Evolutionary conservation across 768 basidiomycete species (phyloP), one percentile per base, ranked within the genome.

Genomic region (Lanmaoa rubissima): DNA sequence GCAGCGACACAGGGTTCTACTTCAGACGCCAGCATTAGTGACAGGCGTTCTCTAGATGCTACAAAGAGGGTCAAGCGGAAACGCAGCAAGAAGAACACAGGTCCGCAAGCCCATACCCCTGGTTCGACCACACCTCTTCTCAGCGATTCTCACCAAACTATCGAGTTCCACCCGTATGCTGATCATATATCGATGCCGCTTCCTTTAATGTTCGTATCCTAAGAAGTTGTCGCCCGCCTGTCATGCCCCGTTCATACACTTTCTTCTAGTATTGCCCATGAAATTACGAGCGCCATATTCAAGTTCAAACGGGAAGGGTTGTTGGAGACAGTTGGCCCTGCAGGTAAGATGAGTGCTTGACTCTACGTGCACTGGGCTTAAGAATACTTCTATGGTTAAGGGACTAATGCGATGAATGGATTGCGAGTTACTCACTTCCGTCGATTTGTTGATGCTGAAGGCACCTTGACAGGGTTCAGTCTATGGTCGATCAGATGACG

Each of bases 321-420:
- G 54, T 72, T 98, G 49, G 95, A 97, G 70, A 87, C 87, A 17
- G 86, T 95, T 58, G 95, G 95, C 35, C 93, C 93, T 13, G 93
- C 94, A 31, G 87, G 92, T 84, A 68, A 69, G 74, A 65, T 13
- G 38, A 41, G 11, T 46, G 5, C 8, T 54, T 13, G 5, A 51
- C 12, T 26, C 38, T 35, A 24, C 7, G 12, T 31, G 11, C 41
- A 11, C n/a, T 19, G 35, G 11, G 52, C 32, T 53, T 10, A 63
- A 54, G 35, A 54, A 46, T 39, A 51, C 32, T 42, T 35, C 31
- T 35, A n/a, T 50, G 9, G 3, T 35, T 44, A 61, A 88, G 90
- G 91, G 59, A 76, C 83, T 44, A 95, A 94, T 72, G 82, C 88
- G 0, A 81, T 95, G 81, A 86, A 80, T 58, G 79, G 73, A 65